Conservation (phyloP, 345 rosid species). For the Hevea brasiliensis region DNA sequence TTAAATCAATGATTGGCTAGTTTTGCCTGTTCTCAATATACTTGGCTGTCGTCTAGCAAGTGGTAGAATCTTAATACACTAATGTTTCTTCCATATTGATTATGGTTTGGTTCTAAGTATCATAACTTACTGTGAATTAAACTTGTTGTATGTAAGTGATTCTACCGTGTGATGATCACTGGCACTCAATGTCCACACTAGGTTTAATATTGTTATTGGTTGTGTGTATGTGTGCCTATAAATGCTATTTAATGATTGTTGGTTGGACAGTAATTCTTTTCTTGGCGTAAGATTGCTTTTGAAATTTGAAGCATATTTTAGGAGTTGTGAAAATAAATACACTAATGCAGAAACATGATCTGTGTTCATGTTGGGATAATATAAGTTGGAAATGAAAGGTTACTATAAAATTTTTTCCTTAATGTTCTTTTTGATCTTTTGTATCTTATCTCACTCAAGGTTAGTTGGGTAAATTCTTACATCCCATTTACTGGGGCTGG, state of each 20-base stretch:
- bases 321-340: not conserved
- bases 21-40: slow-evolving; percentile 4
- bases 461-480: not conserved
- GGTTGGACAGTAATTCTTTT: not conserved
- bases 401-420: too few species aligned
- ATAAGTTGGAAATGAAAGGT: not conserved
- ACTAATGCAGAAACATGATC: not conserved
- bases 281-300: too few species aligned
- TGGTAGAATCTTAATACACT: not conserved
- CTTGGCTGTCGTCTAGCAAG: not conserved
- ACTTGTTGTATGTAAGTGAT: not conserved
- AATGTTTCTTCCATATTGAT: not conserved
- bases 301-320: not conserved
- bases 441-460: not conserved
- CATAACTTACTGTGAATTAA: not conserved
- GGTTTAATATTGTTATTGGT: not conserved
- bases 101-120: not conserved
- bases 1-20: not conserved
- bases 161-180: not conserved
- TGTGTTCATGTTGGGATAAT: not conserved
- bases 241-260: not conserved
- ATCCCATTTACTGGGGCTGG: not conserved
- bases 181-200: not conserved
- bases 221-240: not conserved
- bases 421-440: not conserved